phyloP scores from a whole-genome alignment of 2,329 filamentous ascomycete genomes.

The Pyricularia pennisetigena region DNA sequence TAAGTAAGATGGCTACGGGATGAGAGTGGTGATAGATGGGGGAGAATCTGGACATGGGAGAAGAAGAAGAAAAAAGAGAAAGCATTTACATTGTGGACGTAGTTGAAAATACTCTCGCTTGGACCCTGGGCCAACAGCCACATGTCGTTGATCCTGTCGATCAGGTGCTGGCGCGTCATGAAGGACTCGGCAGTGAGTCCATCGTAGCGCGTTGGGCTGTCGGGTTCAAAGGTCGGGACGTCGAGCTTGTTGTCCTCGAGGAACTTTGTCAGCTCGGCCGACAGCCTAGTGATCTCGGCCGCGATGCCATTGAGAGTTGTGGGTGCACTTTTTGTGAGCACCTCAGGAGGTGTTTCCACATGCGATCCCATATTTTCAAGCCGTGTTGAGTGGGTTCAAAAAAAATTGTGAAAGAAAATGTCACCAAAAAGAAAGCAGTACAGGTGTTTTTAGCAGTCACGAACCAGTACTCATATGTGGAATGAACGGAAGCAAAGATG shows the following conservation, averaged over 20 bases:
- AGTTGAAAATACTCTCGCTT: slow-evolving; percentile 34
- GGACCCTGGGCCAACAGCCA: slow-evolving; percentile 35
- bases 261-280: not conserved
- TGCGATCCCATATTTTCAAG: not conserved
- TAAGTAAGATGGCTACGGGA: too few relatives aligned
- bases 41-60: too few relatives aligned
- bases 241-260: not conserved
- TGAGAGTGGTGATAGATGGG: too few relatives aligned
- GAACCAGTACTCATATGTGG: not conserved
- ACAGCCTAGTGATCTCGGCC: slow-evolving; percentile 1
- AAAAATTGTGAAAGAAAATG: not conserved
- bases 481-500: not conserved
- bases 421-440: not conserved
- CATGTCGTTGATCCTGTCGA: slow-evolving; percentile 35
- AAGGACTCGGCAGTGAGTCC: not conserved
- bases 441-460: not conserved
- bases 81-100: not conserved
- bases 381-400: not conserved
- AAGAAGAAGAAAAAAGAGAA: not conserved
- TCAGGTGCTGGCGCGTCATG: slow-evolving; percentile 29
- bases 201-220: not conserved
- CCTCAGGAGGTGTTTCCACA: not conserved
- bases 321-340: not conserved
- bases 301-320: not conserved
- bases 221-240: not conserved